Conservation (phyloP, 2,329 filamentous ascomycete genomes). For the Calonectria crousiana region DNA sequence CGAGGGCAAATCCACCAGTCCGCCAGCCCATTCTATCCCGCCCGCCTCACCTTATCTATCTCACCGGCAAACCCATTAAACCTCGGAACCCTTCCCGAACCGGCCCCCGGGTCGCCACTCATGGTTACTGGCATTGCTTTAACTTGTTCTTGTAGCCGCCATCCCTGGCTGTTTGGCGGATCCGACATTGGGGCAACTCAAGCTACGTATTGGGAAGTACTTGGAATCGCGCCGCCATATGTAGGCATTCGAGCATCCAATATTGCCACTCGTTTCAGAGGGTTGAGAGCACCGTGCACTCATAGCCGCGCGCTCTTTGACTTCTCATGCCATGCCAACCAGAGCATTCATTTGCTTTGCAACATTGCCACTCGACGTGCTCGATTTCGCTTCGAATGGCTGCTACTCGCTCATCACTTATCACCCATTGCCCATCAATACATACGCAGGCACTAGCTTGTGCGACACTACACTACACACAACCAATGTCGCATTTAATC, state of each 20-base stretch:
- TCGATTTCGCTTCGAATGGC: not conserved
- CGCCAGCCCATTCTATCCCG: slow-evolving; percentile 4
- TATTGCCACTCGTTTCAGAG: not conserved
- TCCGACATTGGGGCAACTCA: not conserved
- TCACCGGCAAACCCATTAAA: not conserved
- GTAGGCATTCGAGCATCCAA: not conserved
- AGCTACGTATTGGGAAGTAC: not conserved
- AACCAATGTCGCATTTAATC: slow-evolving; percentile 16
- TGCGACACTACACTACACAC: slow-evolving; percentile 15
- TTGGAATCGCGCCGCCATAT: not conserved
- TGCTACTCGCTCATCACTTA: not conserved
- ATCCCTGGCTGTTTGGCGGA: not conserved
- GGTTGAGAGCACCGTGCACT: not conserved
- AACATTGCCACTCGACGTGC: not conserved
- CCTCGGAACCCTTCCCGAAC: not conserved
- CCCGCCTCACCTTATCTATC: slow-evolving; percentile 27
- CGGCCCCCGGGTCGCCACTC: not conserved
- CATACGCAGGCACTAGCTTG: not conserved
- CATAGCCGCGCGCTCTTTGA: not conserved
- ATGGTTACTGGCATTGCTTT: not conserved
- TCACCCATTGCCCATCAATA: not conserved
- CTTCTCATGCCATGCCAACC: not conserved
- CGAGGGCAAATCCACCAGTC: not conserved
- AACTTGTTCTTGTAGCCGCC: not conserved
- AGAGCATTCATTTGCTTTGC: not conserved